Base-by-base conservation (phyloP, 257 asterid species). In the Solanum arcanum region DNA sequence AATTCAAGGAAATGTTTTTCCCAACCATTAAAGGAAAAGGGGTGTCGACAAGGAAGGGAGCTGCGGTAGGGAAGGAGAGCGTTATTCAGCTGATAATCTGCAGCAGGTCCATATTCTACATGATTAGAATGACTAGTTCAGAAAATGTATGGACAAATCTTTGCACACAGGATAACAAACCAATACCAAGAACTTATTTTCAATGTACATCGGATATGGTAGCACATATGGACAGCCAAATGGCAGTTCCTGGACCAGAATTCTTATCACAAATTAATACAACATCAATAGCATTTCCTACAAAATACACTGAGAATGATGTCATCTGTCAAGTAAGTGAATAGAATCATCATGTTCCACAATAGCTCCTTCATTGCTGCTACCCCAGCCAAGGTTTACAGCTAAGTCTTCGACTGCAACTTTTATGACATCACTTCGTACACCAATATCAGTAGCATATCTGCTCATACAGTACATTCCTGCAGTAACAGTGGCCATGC, bases 391-490 rank as follows among this genome's bases (percentile, higher is more conserved):
- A 86, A 94, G 95, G 88, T 95, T 94, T 83, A 91, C 44, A 35
- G 95, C 91, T 86, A 95, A 88, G 59, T 96, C 98, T 93, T 96
- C 99, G 52, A 95, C 99, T 3, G 93, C 91, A 8, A 96, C 98
- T 93, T 94, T 97, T 72, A 93, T 73, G 41, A 94, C 98, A 83
- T 97, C 99, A 6, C 91, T 89, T 56, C 98, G 87, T 3, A 94
- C 98, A 3, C 99, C 99, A 89, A 97, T 92, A 86, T 97, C 99
- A 9, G 98, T 93, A 1, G 99, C 98, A 21, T 95, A 97, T 49
- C 98, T 87, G 90, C 99, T 95, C 94, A 93, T 77, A 86, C 99
- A 97, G 86, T 97, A 95, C 98, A 95, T 92, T 39, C 99, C 99
- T 0, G 99, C 98, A 4, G 98, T 94, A 33, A 93, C 90, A 0